Evolutionary conservation across 2,329 filamentous ascomycete species (phyloP), one percentile per base, ranked within the genome.

Genomic region (Diaporthe vexans): DNA sequence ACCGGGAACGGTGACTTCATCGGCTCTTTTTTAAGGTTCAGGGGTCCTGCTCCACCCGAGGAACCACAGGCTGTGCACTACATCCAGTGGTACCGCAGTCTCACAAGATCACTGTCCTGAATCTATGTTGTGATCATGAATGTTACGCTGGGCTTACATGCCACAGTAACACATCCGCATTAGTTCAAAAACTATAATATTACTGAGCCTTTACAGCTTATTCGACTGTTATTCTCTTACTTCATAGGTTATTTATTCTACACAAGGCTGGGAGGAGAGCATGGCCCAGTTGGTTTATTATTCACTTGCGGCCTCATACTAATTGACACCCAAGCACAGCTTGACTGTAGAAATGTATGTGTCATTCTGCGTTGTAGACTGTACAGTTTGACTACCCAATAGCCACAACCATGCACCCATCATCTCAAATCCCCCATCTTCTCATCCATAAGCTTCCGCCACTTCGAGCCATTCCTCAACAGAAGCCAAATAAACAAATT

Each of bases 371-470:
- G 1, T 13, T 40, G 1, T 15, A 40, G 37, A 40, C 37, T 13
- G 37, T 4, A 40, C 10, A 4, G 37, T 13, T 4, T 40, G 37
- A 40, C 37, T 40, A 40, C 21, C 1, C 46, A 21, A 48, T 7
- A 48, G 46, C 46, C 46, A n/a, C 21, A 51, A 9, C 46, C 13
- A 21, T 48, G 19, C 19, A 48, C n/a, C 37, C 37, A 3, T 40
- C 37, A 40, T 40, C 37, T 40, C 37, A 40, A 40, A 40, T 40
- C n/a, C 9, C 54, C 46, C 57, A 87, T 77, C 63, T 82, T 82
- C 78, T 82, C 81, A 77, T 94, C 90, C 91, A 94, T 93, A 40
- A 83, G 81, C 68, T 84, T 84, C 78, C 93, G 88, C 93, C 93
- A 95, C 78, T 84, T 85, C 24, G 87, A 84, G 0, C 91, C 91